phyloP scores from a whole-genome alignment of 345 rosid genomes.

The Heritiera fomes region DNA sequence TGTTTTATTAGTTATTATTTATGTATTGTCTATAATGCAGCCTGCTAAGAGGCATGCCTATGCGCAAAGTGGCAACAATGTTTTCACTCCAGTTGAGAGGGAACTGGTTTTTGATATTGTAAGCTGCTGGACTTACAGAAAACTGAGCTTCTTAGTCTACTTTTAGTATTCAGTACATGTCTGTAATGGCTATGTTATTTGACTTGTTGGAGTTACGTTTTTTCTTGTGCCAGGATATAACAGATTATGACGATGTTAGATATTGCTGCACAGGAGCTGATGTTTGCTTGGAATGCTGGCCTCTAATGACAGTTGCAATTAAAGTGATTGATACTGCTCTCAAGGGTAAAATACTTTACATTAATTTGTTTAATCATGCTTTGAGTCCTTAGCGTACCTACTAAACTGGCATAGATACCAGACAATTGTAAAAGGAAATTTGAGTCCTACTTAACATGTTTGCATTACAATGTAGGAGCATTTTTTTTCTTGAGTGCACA shows the following conservation, averaged over 20 bases:
- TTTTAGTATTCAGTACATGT: not conserved
- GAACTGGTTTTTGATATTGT: constrained; percentile 89
- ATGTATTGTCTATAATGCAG: constrained; percentile 34
- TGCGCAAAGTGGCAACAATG: constrained; percentile 67
- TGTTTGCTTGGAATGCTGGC: constrained; percentile 92
- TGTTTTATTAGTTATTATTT: not conserved
- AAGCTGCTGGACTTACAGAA: constrained; percentile 30
- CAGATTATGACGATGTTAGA: constrained; percentile 91
- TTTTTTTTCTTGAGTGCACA: not conserved
- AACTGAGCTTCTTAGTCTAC: not conserved
- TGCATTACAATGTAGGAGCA: not conserved
- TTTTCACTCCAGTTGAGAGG: constrained; percentile 85
- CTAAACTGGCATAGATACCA: constrained; percentile 6
- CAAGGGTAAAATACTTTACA: constrained; percentile 49
- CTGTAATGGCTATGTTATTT: not conserved
- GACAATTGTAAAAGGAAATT: not conserved
- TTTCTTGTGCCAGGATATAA: constrained; percentile 60
- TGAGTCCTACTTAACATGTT: constrained; percentile 2
- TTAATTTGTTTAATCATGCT: not conserved
- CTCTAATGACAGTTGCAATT: constrained; percentile 79
- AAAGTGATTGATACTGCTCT: constrained; percentile 86
- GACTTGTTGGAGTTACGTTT: constrained; percentile 24
- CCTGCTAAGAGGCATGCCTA: constrained; percentile 86
- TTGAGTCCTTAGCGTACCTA: not conserved
- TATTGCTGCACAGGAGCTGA: constrained; percentile 96